Conservation (phyloP, 768 basidiomycete species). For the Amanita inopinata region DNA sequence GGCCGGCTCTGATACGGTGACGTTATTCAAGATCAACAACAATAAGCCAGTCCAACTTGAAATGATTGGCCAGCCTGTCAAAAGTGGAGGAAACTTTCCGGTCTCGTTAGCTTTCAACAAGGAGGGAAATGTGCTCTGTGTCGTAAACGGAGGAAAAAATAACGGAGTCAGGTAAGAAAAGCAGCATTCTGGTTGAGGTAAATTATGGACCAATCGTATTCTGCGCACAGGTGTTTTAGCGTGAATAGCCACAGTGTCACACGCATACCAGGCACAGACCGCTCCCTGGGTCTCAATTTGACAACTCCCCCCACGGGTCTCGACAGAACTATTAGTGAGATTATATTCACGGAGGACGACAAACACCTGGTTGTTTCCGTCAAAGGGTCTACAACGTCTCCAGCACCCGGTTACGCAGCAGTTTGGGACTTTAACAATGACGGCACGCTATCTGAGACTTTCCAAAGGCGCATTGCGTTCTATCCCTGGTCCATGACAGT, state of each 20-base stretch:
- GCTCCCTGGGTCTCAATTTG: neutral
- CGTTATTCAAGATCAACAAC: neutral
- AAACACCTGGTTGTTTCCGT: neutral
- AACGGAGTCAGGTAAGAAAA: conserved; percentile 1
- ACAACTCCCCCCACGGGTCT: neutral
- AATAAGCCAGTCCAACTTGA: neutral
- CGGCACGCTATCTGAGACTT: neutral
- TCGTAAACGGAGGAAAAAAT: neutral
- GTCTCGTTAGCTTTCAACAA: neutral
- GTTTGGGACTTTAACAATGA: neutral
- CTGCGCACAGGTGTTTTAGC: neutral
- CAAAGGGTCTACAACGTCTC: neutral
- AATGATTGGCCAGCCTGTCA: neutral
- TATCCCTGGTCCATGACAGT: neutral
- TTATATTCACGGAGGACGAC: conserved; percentile 3
- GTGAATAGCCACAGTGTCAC: neutral
- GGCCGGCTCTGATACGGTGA: conserved; percentile 1
- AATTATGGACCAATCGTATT: neutral
- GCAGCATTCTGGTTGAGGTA: neutral
- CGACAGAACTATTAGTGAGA: neutral
- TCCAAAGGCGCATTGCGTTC: neutral
- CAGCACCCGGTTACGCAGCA: neutral
- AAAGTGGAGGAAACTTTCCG: neutral
- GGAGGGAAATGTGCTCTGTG: neutral
- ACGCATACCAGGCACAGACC: neutral